phyloP scores from a whole-genome alignment of 768 basidiomycete genomes.

The Leccinum incarnatum region DNA sequence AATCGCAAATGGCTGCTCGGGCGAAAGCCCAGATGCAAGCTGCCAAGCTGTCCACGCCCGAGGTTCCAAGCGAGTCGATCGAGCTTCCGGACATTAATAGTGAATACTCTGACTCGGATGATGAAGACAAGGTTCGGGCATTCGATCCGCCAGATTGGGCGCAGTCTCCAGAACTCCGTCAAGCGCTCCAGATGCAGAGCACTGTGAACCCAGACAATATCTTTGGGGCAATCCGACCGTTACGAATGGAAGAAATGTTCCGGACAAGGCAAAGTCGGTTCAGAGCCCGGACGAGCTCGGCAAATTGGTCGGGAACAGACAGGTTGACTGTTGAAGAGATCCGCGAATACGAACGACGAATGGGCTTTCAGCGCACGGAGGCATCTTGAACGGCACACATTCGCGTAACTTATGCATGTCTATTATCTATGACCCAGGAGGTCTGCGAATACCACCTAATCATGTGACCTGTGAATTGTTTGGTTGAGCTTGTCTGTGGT shows the following conservation, averaged over 20 bases:
- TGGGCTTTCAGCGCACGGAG: conserved; percentile 66
- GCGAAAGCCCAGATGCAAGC: conserved; percentile 67
- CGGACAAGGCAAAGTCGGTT: conserved; percentile 73
- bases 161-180: conserved; percentile 81
- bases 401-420: conserved; percentile 12
- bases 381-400: conserved; percentile 12
- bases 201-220: conserved; percentile 89
- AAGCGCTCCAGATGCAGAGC: conserved; percentile 78
- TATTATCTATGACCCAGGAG: background rate
- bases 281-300: conserved; percentile 87
- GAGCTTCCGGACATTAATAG: conserved; percentile 94
- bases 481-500: conserved; percentile 20
- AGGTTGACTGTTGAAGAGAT: conserved; percentile 81
- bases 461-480: conserved; percentile 22
- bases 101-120: conserved; percentile 96
- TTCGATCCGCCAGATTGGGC: conserved; percentile 86
- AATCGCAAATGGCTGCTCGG: conserved; percentile 69
- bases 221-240: conserved; percentile 83
- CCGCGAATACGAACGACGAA: conserved; percentile 80
- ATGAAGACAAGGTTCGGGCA: conserved; percentile 74
- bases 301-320: conserved; percentile 96
- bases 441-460: background rate
- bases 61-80: conserved; percentile 71
- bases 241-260: conserved; percentile 95
- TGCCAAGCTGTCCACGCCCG: conserved; percentile 45